Conservation (phyloP, 345 rosid species). For the Aegle marmelos region DNA sequence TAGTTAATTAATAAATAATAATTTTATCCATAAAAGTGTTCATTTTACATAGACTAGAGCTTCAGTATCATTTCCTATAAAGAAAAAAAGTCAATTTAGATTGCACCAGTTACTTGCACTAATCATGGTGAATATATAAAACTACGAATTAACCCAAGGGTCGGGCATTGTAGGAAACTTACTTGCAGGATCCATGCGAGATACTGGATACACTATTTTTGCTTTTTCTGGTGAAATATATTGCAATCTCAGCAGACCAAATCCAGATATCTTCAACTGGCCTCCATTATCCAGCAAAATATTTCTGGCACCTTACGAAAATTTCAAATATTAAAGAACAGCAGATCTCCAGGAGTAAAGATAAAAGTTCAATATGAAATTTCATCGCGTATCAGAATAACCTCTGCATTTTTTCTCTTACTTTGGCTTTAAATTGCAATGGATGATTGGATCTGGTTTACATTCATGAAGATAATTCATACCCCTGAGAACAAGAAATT, state of each 20-base stretch:
- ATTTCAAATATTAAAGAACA: slow-evolving; percentile 71
- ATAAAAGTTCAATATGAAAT: slow-evolving; percentile 15
- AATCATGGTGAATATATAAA: not conserved
- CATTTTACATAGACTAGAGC: not conserved
- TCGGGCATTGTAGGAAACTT: slow-evolving; percentile 23
- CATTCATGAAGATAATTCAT: slow-evolving; percentile 75
- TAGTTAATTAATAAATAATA: not conserved
- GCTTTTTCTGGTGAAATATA: slow-evolving; percentile 58
- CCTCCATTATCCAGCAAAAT: slow-evolving; percentile 96
- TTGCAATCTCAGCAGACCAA: slow-evolving; percentile 65
- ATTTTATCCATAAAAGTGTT: not conserved
- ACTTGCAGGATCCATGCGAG: slow-evolving; percentile 54
- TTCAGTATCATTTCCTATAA: not conserved
- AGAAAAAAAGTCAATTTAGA: not conserved
- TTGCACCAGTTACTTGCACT: slow-evolving; percentile 1
- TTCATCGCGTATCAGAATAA: slow-evolving; percentile 15
- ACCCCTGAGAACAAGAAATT: slow-evolving; percentile 57
- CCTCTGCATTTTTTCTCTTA: slow-evolving; percentile 68
- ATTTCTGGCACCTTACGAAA: slow-evolving; percentile 99
- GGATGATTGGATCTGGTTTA: slow-evolving; percentile 85
- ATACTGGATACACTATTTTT: slow-evolving; percentile 41
- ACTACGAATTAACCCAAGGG: slow-evolving; percentile 4
- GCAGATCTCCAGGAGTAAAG: slow-evolving; percentile 23
- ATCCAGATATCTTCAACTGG: slow-evolving; percentile 80
- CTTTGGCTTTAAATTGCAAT: slow-evolving; percentile 90